Base-by-base conservation (phyloP, 306 rosid genomes). In the Cucurbita argyrosperma region DNA sequence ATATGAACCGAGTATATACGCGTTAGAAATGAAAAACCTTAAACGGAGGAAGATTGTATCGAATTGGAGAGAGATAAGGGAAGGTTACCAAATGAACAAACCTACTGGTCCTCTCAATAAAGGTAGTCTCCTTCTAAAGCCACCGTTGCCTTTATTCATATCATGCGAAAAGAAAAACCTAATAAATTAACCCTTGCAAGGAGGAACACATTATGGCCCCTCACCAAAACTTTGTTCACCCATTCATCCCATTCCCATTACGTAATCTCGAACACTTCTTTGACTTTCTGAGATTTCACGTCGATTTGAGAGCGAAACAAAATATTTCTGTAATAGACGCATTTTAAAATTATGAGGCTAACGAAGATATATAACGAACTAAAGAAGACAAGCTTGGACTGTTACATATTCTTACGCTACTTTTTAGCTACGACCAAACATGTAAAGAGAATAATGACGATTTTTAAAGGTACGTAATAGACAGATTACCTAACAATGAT, bases 41-140 rank as follows among this genome's bases (percentile, higher is more conserved):
- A 26, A 0, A 21, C 23, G 23, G 23, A 21, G 21, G 21, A 15
- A 68, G 42, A 7, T 68, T 8, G 57, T 21, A 66, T 66, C 43
- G 72, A 45, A 66, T 13, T 78, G 66, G 66, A 73, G 74, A 58
- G 71, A 79, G 80, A 77, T 55, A 77, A 66, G 78, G 74, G 42
- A 72, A 83, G 89, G 79, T 78, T 76, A 78, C 83, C 82, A 76
- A 84, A 80, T 75, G 63, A 84, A 89, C 96, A 87, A 26, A 60
- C 89, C 79, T 65, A 67, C 74, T 82, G 82, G 88, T 84, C 81
- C 81, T 66, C 47, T 60, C 55, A 62, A 49, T 65, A 84, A 79
- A 74, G 83, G 46, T 82, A 63, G 85, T 62, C 72, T 79, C 84
- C 81, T 74, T 82, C 77, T 62, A 79, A 87, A 84, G 78, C 76